A percentile compares a stretch with the other conserved stretches of the same genome.
Conservation (phyloP, 106 monocot genomes). For the Acanthochlamys bracteata region DNA sequence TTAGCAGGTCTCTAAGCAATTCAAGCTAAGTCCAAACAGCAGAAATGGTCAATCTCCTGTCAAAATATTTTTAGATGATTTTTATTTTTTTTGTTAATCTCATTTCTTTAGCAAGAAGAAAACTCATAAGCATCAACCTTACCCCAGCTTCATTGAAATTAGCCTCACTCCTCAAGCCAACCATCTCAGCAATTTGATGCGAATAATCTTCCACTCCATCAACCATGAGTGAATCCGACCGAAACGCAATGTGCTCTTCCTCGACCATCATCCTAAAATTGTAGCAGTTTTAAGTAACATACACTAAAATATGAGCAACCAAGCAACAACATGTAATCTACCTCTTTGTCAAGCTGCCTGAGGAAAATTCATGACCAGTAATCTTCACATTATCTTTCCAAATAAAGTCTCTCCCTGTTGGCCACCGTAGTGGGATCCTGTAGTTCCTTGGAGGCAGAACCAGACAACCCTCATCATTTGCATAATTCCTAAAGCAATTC, state of each 20-base stretch:
- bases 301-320: background rate
- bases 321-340: constrained; percentile 8
- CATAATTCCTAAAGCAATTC: constrained; percentile 19
- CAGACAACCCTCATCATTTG: constrained; percentile 28
- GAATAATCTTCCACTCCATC: constrained; percentile 91
- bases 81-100: background rate
- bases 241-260: constrained; percentile 85
- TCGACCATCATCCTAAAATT: constrained; percentile 90
- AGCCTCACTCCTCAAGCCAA: constrained; percentile 66
- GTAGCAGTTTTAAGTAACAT: background rate
- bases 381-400: constrained; percentile 98
- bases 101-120: background rate
- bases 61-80: background rate
- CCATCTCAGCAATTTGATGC: constrained; percentile 95
- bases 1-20: too few species aligned
- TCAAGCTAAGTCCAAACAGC: too few species aligned
- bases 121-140: constrained; percentile 5
- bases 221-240: constrained; percentile 67
- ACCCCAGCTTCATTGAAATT: constrained; percentile 83
- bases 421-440: constrained; percentile 78
- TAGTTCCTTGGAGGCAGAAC: constrained; percentile 59
- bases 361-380: constrained; percentile 81
- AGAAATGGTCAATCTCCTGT: too few species aligned
- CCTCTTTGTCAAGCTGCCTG: constrained; percentile 90
- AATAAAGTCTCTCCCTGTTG: constrained; percentile 79